Evolutionary conservation across 352 stramenopile genomes (phyloP).

Genomic region (Proteromonas lacertae): DNA sequence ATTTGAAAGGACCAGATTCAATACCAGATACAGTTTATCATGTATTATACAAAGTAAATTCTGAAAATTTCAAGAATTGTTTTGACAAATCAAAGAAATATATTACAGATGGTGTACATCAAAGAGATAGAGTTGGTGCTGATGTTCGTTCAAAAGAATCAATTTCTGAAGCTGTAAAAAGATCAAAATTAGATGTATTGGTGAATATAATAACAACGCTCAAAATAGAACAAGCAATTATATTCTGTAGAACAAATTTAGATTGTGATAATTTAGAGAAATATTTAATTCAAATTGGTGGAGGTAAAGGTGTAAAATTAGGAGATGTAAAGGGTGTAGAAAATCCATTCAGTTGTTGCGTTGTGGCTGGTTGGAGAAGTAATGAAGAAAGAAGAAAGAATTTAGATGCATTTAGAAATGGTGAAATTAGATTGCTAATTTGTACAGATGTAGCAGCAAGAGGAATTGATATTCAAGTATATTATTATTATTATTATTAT

Average conservation of each 20-base stretch:
- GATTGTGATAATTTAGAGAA: slow-evolving; percentile 19
- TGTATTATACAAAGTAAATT: slow-evolving; percentile 5
- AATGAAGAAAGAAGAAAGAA: slow-evolving; percentile 9
- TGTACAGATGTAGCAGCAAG: slow-evolving; percentile 32
- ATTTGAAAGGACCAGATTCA: slow-evolving; percentile 17
- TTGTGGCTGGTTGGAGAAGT: slow-evolving; percentile 15
- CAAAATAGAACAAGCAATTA: slow-evolving; percentile 6
- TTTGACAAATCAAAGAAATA: not conserved
- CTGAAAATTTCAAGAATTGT: not conserved
- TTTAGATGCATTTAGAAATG: slow-evolving; percentile 16
- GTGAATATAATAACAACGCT: slow-evolving; percentile 7
- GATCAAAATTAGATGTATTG: slow-evolving; percentile 12
- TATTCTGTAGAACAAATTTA: slow-evolving; percentile 26
- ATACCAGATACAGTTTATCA: slow-evolving; percentile 18
- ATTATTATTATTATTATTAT: slow-evolving; percentile 1
- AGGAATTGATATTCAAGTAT: slow-evolving; percentile 28
- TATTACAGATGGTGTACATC: not conserved
- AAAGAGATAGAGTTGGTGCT: not conserved
- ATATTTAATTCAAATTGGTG: slow-evolving; percentile 9
- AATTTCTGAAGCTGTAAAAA: slow-evolving; percentile 6
- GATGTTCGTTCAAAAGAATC: not conserved
- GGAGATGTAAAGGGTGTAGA: slow-evolving; percentile 7
- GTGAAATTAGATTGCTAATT: slow-evolving; percentile 24
- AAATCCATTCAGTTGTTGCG: slow-evolving; percentile 11
- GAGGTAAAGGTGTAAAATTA: slow-evolving; percentile 5